Conservation (phyloP, 192 early-diverging fungal genomes). For the Backusella australiensis region DNA sequence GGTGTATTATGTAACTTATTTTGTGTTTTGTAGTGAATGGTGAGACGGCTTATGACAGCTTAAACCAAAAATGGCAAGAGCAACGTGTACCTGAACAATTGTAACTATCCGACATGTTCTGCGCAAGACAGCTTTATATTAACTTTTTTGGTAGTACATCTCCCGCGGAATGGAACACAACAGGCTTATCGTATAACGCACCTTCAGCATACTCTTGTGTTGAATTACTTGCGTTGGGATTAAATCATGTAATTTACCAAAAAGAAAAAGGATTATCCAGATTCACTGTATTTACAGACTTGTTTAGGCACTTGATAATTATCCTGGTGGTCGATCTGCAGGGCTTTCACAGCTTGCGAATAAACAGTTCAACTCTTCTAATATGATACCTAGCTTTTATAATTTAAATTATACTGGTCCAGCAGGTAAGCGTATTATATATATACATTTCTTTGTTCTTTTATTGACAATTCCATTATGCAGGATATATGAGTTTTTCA, state of each 20-base stretch:
- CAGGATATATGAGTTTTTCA: constrained; percentile 27
- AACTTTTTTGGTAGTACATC: neutral
- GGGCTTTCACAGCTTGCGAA: constrained; percentile 3
- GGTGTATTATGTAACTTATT: neutral
- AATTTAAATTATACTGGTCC: constrained; percentile 48
- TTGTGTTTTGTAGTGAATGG: constrained; percentile 20
- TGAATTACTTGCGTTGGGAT: constrained; percentile 21
- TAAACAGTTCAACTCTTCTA: constrained; percentile 23
- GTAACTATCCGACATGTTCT: constrained; percentile 5
- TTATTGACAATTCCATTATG: constrained; percentile 14
- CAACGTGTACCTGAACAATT: constrained; percentile 8
- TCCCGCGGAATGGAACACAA: neutral
- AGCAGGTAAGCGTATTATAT: constrained; percentile 22
- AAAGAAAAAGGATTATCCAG: neutral
- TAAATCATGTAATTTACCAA: constrained; percentile 18
- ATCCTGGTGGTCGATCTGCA: constrained; percentile 22
- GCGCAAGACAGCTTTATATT: neutral
- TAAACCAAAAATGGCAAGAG: constrained; percentile 8
- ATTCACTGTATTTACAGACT: neutral
- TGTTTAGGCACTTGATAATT: constrained; percentile 18
- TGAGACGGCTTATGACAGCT: constrained; percentile 6
- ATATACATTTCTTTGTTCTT: neutral
- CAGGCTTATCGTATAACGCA: constrained; percentile 23
- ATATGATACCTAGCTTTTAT: constrained; percentile 35
- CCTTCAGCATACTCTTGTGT: constrained; percentile 28